phyloP scores from a whole-genome alignment of 257 asterid species.

The Lycium barbarum region DNA sequence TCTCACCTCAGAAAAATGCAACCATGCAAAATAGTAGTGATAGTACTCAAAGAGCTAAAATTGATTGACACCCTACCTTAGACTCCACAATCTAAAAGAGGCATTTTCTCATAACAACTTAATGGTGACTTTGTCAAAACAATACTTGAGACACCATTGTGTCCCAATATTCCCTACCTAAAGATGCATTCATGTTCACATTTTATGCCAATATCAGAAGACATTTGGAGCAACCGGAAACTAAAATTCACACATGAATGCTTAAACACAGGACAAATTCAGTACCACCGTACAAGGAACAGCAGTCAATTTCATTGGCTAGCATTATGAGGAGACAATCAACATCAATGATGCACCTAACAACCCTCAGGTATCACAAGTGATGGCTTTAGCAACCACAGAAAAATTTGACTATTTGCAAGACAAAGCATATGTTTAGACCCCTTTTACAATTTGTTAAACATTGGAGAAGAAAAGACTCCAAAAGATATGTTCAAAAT shows the following conservation, averaged over 20 bases:
- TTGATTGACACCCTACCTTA: neutral
- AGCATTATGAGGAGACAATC: conserved; percentile 19
- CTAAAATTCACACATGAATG: neutral
- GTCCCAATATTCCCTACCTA: conserved; percentile 23
- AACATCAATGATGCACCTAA: neutral
- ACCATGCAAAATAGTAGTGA: neutral
- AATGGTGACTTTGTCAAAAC: neutral
- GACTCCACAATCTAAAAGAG: neutral
- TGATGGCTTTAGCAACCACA: neutral
- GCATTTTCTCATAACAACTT: neutral
- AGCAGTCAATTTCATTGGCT: neutral
- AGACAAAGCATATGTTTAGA: neutral
- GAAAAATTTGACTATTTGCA: conserved; percentile 10
- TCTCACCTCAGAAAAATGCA: too few relatives aligned
- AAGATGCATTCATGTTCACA: neutral
- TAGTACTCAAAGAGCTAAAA: neutral
- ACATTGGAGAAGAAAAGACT: neutral
- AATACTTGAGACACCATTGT: conserved; percentile 26
- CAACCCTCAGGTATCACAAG: neutral
- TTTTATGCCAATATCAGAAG: neutral
- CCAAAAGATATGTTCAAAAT: neutral
- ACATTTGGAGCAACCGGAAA: neutral
- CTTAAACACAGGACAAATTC: neutral
- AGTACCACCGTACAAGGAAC: conserved; percentile 22
- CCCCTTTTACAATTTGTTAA: conserved; percentile 11